Conservation (phyloP, 1,139 yeast species). For the Candida glucosophila region DNA sequence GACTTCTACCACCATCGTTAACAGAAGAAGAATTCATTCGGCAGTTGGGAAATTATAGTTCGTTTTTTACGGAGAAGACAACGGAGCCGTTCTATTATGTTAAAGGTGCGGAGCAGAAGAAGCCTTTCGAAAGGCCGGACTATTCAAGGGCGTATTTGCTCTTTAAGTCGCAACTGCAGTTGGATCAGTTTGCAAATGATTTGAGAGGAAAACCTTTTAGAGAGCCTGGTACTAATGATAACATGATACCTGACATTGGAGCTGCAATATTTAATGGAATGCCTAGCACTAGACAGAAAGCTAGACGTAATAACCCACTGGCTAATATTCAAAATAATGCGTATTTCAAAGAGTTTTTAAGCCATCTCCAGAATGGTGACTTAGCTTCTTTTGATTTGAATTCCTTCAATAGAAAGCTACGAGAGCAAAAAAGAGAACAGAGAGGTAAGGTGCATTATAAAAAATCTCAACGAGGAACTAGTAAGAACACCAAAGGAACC, state of each 20-base stretch:
- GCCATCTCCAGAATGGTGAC: constrained; percentile 7
- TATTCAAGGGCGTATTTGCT: constrained; percentile 22
- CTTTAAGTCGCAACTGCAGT: constrained; percentile 10
- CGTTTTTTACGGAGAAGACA: constrained; percentile 2
- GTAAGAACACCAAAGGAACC: constrained; percentile 1
- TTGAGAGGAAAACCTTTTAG: constrained; percentile 14
- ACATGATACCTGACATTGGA: constrained; percentile 17
- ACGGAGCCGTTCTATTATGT: constrained; percentile 11
- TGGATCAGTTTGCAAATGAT: constrained; percentile 9
- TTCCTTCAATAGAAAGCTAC: constrained; percentile 6
- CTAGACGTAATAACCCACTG: no score
- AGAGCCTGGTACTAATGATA: constrained; percentile 14
- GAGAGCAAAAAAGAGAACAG: constrained; percentile 5
- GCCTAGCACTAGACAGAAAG: constrained; percentile 7
- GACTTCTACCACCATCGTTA: constrained; percentile 15
- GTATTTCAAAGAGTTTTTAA: constrained; percentile 8
- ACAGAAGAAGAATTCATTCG: constrained; percentile 10
- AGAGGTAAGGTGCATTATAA: constrained; percentile 3
- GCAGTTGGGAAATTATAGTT: constrained; percentile 9
- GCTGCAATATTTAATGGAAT: constrained; percentile 16
- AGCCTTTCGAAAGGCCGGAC: constrained; percentile 17
- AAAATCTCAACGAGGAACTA: constrained; percentile 1
- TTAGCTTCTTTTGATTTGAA: constrained; percentile 9
- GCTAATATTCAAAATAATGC: no score
- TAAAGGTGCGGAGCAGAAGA: constrained; percentile 11